These are phyloP conservation scores for Sugiyamaella chiloensis DNA, from an alignment of 805 yeast genomes.

Conservation along the genomic window DNA sequence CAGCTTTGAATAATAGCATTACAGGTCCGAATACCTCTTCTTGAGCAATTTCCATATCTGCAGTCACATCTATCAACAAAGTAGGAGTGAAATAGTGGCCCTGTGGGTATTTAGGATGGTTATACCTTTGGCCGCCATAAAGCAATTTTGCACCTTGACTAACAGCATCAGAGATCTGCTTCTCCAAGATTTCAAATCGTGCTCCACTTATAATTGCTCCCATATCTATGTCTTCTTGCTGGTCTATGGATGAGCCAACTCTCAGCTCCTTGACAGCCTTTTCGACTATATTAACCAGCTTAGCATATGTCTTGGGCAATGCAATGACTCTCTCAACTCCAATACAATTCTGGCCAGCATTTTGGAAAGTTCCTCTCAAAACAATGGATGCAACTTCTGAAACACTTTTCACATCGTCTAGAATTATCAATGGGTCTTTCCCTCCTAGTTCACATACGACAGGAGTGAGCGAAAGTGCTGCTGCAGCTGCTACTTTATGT, in stretches of 20 bases:
- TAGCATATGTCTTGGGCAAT: conserved; percentile 63
- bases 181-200: conserved; percentile 66
- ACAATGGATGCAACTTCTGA: conserved; percentile 65
- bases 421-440: conserved; percentile 83
- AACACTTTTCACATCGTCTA: conserved; percentile 65
- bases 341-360: conserved; percentile 97
- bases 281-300: conserved; percentile 53
- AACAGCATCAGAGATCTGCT: conserved; percentile 69
- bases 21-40: conserved; percentile 96
- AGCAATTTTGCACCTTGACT: conserved; percentile 74
- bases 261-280: conserved; percentile 60
- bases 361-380: conserved; percentile 94
- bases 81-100: conserved; percentile 96
- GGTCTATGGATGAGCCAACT: conserved; percentile 89
- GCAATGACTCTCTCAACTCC: conserved; percentile 95
- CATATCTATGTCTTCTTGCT: conserved; percentile 85
- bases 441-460: conserved; percentile 97
- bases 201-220: conserved; percentile 90
- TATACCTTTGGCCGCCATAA: conserved; percentile 74
- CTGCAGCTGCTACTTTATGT: conserved; percentile 77
- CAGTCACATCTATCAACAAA: conserved; percentile 73
- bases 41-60: conserved; percentile 73
- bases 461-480: conserved; percentile 85
- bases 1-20: conserved; percentile 73
- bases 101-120: conserved; percentile 90